Evolutionary conservation across 495 filamentous ascomycete species (phyloP).

Genomic region (Margaritispora aquatica): DNA sequence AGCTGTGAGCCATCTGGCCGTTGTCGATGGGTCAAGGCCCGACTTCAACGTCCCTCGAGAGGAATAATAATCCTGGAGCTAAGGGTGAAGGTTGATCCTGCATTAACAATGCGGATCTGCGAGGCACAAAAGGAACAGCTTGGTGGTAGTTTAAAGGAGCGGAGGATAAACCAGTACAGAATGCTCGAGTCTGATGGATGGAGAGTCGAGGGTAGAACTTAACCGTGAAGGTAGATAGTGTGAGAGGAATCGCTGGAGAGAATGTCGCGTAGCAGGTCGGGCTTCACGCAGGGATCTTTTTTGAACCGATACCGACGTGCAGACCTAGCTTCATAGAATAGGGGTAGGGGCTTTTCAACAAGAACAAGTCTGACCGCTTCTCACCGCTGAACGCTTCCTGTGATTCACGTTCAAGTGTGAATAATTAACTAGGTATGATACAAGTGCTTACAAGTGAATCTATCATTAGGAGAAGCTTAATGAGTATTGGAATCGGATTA

Average conservation of each 20-base stretch:
- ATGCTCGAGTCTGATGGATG: neutral
- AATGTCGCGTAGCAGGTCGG: neutral
- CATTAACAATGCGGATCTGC: slow-evolving; percentile 17
- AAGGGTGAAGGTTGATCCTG: slow-evolving; percentile 13
- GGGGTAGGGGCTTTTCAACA: neutral
- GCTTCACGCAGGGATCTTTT: neutral
- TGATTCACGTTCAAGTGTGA: no score
- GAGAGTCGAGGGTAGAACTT: slow-evolving; percentile 1
- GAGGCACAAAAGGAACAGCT: neutral
- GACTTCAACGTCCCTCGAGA: slow-evolving; percentile 16
- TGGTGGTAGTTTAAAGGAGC: neutral
- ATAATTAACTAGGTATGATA: no score
- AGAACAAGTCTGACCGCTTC: neutral
- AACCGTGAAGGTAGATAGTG: neutral
- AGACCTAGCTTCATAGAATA: neutral
- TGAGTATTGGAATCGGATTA: no score
- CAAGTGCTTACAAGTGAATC: no score
- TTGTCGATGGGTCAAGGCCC: slow-evolving; percentile 20
- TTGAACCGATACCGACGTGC: neutral
- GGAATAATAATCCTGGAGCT: slow-evolving; percentile 8
- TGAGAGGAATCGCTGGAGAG: neutral
- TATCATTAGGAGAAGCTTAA: no score
- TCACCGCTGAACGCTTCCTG: neutral
- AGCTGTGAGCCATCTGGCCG: slow-evolving; percentile 79
- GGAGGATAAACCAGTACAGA: neutral